Percentiles rank a stretch among this genome's conserved stretches.
phyloP scores from a whole-genome alignment of 495 filamentous ascomycete genomes.

The Hypoxylon crocopeplum region DNA sequence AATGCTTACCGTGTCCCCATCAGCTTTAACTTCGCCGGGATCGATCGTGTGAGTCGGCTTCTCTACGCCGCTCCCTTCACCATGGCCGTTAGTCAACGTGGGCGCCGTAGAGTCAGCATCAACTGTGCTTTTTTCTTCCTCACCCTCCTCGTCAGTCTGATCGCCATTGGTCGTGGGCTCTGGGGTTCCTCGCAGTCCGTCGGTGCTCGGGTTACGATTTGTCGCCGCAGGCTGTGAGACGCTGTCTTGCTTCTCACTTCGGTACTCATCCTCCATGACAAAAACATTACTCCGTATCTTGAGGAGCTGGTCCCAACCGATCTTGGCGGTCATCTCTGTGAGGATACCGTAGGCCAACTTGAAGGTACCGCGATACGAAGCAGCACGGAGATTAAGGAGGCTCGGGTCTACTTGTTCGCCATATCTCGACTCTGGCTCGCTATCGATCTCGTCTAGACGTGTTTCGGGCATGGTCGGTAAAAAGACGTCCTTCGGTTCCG shows the following conservation, averaged over 20 bases:
- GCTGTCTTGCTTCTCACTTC: slow-evolving; percentile 80
- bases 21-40: slow-evolving; percentile 80
- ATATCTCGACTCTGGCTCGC: slow-evolving; percentile 79
- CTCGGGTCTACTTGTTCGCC: slow-evolving; percentile 87
- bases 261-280: slow-evolving; percentile 99
- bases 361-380: slow-evolving; percentile 91
- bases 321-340: slow-evolving; percentile 92
- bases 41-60: slow-evolving; percentile 83
- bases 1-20: slow-evolving; percentile 74
- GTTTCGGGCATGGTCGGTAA: slow-evolving; percentile 88
- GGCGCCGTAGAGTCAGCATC: slow-evolving; percentile 40
- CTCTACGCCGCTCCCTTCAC: slow-evolving; percentile 62
- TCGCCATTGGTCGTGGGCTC: slow-evolving; percentile 69
- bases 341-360: slow-evolving; percentile 91
- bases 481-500: slow-evolving; percentile 83
- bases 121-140: slow-evolving; percentile 50
- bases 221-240: slow-evolving; percentile 56
- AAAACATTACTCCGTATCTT: slow-evolving; percentile 95
- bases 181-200: slow-evolving; percentile 71
- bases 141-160: slow-evolving; percentile 50
- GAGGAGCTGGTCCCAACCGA: slow-evolving; percentile 96
- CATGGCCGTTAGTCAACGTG: slow-evolving; percentile 47
- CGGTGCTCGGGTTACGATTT: slow-evolving; percentile 76
- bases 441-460: slow-evolving; percentile 93
- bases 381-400: slow-evolving; percentile 84